Conservation (phyloP, 2,329 filamentous ascomycete species). For the Aspergillus sp. region DNA sequence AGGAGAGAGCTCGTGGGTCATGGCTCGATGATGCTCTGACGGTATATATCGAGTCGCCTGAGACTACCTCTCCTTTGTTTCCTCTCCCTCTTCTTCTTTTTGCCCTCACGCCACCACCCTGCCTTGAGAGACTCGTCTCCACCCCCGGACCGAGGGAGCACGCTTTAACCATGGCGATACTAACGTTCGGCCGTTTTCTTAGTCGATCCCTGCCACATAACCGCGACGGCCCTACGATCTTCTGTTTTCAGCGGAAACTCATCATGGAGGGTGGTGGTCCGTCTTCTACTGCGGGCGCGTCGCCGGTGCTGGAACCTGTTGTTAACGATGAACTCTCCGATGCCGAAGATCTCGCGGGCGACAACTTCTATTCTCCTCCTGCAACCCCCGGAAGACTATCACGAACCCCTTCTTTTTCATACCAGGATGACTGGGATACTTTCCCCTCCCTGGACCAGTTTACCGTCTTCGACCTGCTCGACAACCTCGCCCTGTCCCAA, state of each 20-base stretch:
- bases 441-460: conserved; percentile 87
- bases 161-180: conserved; percentile 33
- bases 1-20: background rate
- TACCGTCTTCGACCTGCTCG: conserved; percentile 87
- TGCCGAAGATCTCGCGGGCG: conserved; percentile 25
- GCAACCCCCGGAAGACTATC: conserved; percentile 53
- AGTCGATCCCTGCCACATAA: conserved; percentile 34
- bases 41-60: background rate
- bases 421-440: conserved; percentile 82
- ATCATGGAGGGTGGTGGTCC: conserved; percentile 29
- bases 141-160: background rate
- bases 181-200: conserved; percentile 36
- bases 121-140: too few relatives aligned
- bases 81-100: background rate
- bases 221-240: conserved; percentile 34
- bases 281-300: conserved; percentile 16
- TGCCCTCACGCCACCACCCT: too few relatives aligned
- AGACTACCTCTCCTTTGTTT: background rate
- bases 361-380: conserved; percentile 29
- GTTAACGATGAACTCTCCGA: conserved; percentile 26
- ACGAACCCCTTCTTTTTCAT: conserved; percentile 77
- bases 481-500: conserved; percentile 85
- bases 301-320: conserved; percentile 22
- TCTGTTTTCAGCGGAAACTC: conserved; percentile 37
- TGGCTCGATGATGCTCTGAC: background rate